A percentile compares a stretch with the other conserved stretches of the same genome.
phyloP scores from a whole-genome alignment of 2,329 filamentous ascomycete genomes.

The Aureobasidium pullulans region DNA sequence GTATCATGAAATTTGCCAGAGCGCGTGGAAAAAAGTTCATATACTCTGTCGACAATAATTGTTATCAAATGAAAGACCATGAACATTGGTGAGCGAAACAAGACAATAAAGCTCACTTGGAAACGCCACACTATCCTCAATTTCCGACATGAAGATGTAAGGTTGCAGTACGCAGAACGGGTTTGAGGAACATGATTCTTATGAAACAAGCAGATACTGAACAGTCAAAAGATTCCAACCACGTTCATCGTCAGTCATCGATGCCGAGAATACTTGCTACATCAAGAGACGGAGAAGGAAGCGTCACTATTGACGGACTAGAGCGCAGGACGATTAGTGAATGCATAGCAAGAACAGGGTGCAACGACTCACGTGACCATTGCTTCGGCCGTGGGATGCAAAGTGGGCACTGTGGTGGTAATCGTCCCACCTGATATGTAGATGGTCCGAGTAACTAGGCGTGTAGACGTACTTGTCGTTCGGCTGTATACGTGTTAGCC shows the following conservation, averaged over 20 bases:
- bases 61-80: neutral
- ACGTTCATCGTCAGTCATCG: neutral
- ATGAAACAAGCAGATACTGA: neutral
- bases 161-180: too few species aligned
- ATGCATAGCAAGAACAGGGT: neutral
- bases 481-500: neutral
- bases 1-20: too few species aligned
- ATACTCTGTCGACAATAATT: neutral
- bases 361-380: neutral
- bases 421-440: constrained; percentile 3
- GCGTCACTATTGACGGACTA: neutral
- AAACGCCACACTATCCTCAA: neutral
- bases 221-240: too few species aligned
- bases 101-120: neutral
- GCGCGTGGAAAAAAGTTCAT: neutral
- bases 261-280: constrained; percentile 3
- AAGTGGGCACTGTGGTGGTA: neutral
- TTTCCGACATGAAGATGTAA: too few species aligned
- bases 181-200: too few species aligned
- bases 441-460: constrained; percentile 14
- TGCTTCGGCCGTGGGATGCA: neutral
- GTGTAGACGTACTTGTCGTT: constrained; percentile 14
- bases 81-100: too few species aligned
- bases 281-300: neutral
- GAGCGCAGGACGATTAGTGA: neutral